These are phyloP conservation scores for Xylaria sp. DNA, from an alignment of 2,329 filamentous ascomycete genomes.

Conservation along the genomic window DNA sequence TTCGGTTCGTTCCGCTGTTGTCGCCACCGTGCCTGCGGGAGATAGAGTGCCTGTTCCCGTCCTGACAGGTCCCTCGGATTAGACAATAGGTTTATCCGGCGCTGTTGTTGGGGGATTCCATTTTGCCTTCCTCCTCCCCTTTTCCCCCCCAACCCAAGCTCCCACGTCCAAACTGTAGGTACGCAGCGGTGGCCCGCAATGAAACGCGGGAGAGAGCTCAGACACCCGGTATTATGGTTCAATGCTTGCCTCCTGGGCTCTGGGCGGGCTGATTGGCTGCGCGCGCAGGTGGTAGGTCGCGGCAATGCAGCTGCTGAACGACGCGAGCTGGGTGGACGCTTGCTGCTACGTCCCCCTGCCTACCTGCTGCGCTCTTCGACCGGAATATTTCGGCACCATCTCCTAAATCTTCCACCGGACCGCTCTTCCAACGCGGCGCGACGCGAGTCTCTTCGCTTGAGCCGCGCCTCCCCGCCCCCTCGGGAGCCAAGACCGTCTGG, in stretches of 20 bases:
- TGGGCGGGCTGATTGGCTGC: background rate
- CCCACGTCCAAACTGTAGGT: too few species aligned
- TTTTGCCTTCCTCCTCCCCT: too few species aligned
- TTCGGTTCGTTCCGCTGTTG: background rate
- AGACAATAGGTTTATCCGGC: background rate
- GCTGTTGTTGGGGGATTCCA: background rate
- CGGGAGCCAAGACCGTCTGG: slow-evolving; percentile 9
- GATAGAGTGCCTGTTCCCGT: too few species aligned
- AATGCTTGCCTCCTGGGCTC: background rate
- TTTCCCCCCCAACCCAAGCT: too few species aligned
- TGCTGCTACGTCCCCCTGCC: too few species aligned
- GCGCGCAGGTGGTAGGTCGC: background rate
- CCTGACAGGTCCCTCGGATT: too few species aligned
- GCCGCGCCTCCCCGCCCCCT: too few species aligned
- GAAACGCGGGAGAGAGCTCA: background rate
- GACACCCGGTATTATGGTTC: background rate
- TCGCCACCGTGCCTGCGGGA: background rate
- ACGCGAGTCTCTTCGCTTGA: background rate
- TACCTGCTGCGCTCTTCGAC: too few species aligned
- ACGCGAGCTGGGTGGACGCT: background rate
- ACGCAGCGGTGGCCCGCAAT: background rate
- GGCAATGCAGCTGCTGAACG: background rate
- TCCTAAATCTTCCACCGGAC: slow-evolving; percentile 19
- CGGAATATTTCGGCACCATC: slow-evolving; percentile 2
- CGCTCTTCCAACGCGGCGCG: slow-evolving; percentile 19